phyloP scores from a whole-genome alignment of 179 eudicot species.

The Patellifolia procumbens region DNA sequence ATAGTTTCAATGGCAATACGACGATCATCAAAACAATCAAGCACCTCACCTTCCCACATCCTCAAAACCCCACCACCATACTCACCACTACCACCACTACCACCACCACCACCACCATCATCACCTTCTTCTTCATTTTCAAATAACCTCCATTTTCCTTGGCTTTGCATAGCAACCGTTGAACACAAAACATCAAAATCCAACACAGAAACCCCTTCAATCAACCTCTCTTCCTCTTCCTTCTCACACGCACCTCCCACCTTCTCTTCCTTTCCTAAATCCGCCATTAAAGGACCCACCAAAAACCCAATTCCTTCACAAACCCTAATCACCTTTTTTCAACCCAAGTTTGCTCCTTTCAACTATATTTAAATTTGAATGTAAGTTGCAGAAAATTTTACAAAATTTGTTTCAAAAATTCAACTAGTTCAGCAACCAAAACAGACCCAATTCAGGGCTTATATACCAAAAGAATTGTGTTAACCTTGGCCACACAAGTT shows the following conservation, averaged over 20 bases:
- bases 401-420: not conserved
- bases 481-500: constrained; percentile 11
- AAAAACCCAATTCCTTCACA: not conserved
- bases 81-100: constrained; percentile 12
- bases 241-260: constrained; percentile 27
- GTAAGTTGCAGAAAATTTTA: constrained; percentile 10
- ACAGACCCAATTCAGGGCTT: not conserved
- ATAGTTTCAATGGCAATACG: constrained; percentile 66
- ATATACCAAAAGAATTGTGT: not conserved
- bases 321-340: not conserved
- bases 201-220: constrained; percentile 56
- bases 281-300: constrained; percentile 36
- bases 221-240: constrained; percentile 50
- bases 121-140: constrained; percentile 34
- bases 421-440: constrained; percentile 10
- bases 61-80: constrained; percentile 67
- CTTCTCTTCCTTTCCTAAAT: constrained; percentile 35
- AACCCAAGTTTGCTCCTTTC: too few relatives aligned
- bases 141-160: constrained; percentile 66
- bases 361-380: too few relatives aligned
- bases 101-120: constrained; percentile 10
- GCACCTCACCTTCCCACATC: constrained; percentile 98
- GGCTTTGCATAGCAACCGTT: constrained; percentile 78
- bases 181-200: constrained; percentile 87
- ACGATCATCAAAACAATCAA: constrained; percentile 86